These are phyloP conservation scores for Kalanchoe fedtschenkoi DNA, from an alignment of 164 flowering plant genomes.

Conservation along the genomic window DNA sequence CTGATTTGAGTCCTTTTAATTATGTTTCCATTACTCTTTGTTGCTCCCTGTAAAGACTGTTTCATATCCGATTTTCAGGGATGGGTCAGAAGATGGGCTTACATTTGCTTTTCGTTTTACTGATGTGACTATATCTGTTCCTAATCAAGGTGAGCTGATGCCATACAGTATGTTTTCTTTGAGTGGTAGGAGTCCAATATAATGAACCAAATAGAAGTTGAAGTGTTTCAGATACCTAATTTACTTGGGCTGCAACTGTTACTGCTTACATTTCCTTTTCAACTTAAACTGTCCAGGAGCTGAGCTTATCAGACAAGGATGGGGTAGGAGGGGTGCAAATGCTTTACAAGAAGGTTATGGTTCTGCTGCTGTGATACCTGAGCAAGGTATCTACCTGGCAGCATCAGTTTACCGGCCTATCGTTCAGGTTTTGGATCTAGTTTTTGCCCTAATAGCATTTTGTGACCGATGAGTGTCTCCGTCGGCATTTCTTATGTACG, in stretches of 20 bases:
- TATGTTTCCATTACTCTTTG: no score
- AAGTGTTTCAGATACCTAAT: neutral
- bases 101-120: slow-evolving; percentile 92
- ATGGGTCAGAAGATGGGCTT: slow-evolving; percentile 85
- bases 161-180: neutral
- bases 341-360: slow-evolving; percentile 94
- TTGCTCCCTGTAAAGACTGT: neutral
- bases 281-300: slow-evolving; percentile 26
- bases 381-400: slow-evolving; percentile 93
- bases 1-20: no score
- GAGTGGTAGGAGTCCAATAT: no score
- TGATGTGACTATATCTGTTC: slow-evolving; percentile 60
- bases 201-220: no score
- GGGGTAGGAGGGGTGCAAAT: slow-evolving; percentile 74
- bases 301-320: slow-evolving; percentile 83
- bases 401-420: slow-evolving; percentile 93
- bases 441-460: neutral
- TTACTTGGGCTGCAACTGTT: neutral
- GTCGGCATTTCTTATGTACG: slow-evolving; percentile 11
- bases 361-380: slow-evolving; percentile 86
- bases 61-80: slow-evolving; percentile 35
- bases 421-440: slow-evolving; percentile 67
- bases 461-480: neutral
- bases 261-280: neutral
- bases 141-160: slow-evolving; percentile 63